Evolutionary conservation across 192 early-diverging fungal genomes (phyloP).

Genomic region (Phycomyces blakesleeanus): DNA sequence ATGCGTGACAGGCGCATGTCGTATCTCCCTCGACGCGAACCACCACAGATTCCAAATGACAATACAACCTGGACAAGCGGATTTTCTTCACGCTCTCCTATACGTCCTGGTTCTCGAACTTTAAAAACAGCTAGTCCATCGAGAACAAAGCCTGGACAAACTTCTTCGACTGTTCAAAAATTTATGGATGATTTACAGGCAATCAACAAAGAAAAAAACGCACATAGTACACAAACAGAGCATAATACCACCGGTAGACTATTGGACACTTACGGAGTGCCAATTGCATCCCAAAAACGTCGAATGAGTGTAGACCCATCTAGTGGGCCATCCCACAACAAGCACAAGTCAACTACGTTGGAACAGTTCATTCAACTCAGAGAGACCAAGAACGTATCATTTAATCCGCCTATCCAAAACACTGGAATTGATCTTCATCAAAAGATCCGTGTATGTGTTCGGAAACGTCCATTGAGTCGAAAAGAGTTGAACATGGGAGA

Average conservation of each 20-base stretch:
- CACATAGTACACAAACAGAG: background rate
- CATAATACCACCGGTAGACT: constrained; percentile 19
- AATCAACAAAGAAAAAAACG: background rate
- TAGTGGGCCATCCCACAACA: background rate
- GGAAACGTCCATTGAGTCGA: constrained; percentile 88
- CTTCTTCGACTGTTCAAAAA: background rate
- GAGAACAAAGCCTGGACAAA: constrained; percentile 13
- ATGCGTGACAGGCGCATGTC: constrained; percentile 7
- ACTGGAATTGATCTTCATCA: constrained; percentile 57
- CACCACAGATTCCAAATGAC: background rate
- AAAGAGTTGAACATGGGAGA: constrained; percentile 77
- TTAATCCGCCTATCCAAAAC: constrained; percentile 2
- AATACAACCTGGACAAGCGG: background rate
- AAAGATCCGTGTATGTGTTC: constrained; percentile 93
- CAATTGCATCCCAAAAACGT: constrained; percentile 19
- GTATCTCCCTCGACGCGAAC: constrained; percentile 2
- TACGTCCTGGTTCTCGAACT: background rate
- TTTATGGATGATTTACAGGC: constrained; percentile 7
- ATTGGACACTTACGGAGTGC: constrained; percentile 76
- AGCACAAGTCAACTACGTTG: constrained; percentile 19
- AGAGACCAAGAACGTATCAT: background rate
- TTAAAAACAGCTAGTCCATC: constrained; percentile 4
- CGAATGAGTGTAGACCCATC: constrained; percentile 6
- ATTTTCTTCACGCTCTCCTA: background rate
- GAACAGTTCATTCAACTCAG: constrained; percentile 5